Percentiles rank a stretch among this genome's conserved stretches.
Evolutionary conservation across 805 yeast genomes (phyloP).

Genomic region (Cyberlindnera maclurae): DNA sequence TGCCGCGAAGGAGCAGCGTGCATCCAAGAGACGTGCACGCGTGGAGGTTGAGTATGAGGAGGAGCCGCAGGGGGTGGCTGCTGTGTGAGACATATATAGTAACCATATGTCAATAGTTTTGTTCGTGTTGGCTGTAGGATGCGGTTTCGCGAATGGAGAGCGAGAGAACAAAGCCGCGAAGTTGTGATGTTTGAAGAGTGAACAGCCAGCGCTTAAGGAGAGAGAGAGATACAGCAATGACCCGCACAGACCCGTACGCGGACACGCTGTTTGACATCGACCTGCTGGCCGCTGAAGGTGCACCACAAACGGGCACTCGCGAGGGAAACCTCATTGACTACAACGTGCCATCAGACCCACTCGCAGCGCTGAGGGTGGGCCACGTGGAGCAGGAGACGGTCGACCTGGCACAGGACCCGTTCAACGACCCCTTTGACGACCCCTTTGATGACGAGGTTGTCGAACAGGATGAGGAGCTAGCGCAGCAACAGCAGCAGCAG

Average conservation of each 20-base stretch:
- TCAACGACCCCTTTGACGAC: conserved; percentile 19
- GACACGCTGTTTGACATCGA: conserved; percentile 35
- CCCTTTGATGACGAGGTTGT: conserved; percentile 25
- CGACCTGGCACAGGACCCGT: conserved; percentile 26
- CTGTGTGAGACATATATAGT: too few species aligned
- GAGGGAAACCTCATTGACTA: neutral
- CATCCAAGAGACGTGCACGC: conserved; percentile 55
- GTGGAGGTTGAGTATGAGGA: conserved; percentile 83
- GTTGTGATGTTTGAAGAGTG: neutral
- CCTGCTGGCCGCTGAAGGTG: conserved; percentile 17
- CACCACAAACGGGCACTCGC: too few species aligned
- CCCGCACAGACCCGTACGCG: neutral
- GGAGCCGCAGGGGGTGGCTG: conserved; percentile 36
- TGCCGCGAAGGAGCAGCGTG: conserved; percentile 32
- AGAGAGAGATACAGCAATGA: neutral
- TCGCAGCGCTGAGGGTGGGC: conserved; percentile 21
- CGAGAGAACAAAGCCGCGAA: neutral
- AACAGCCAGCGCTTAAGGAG: neutral
- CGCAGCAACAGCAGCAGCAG: neutral
- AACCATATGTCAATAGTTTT: too few species aligned
- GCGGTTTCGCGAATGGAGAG: neutral
- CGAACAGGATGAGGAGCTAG: conserved; percentile 28
- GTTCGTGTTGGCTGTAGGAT: neutral
- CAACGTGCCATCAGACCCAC: conserved; percentile 7
- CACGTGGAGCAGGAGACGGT: conserved; percentile 27